A percentile compares a stretch with the other conserved stretches of the same genome.
Evolutionary conservation across 2,329 filamentous ascomycete genomes (phyloP).

Genomic region (Dothidotthia symphoricarpi): DNA sequence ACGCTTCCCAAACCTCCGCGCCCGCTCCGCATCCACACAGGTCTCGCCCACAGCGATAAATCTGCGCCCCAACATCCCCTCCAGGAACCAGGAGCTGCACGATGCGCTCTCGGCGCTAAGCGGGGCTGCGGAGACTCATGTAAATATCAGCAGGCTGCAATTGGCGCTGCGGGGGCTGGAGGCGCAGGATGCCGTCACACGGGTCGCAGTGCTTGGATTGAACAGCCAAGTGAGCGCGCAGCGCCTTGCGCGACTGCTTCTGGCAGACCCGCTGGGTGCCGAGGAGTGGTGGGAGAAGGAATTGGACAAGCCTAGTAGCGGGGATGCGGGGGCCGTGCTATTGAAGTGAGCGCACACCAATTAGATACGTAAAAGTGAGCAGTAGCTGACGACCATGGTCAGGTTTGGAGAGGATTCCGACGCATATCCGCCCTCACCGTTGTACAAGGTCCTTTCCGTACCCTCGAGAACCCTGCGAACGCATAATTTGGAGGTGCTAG

Average conservation of each 20-base stretch:
- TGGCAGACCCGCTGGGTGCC: conserved; percentile 47
- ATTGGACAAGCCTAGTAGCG: conserved; percentile 32
- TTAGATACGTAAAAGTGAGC: not conserved
- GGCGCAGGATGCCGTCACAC: conserved; percentile 52
- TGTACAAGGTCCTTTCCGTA: conserved; percentile 62
- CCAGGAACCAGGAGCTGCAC: conserved; percentile 58
- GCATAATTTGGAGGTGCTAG: conserved; percentile 63
- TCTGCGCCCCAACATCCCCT: conserved; percentile 53
- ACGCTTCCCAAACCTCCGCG: conserved; percentile 16
- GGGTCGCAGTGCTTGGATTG: conserved; percentile 58
- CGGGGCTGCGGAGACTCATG: conserved; percentile 58
- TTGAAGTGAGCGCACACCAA: conserved; percentile 35
- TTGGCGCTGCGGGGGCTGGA: conserved; percentile 67
- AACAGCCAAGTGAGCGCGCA: conserved; percentile 57
- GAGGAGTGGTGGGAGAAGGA: conserved; percentile 47
- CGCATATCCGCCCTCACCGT: conserved; percentile 47
- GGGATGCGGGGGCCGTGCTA: conserved; percentile 42
- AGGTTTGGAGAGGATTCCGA: conserved; percentile 57
- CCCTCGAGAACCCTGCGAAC: conserved; percentile 62
- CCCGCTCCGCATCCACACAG: conserved; percentile 43
- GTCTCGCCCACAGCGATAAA: conserved; percentile 56
- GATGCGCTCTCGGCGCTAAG: conserved; percentile 60
- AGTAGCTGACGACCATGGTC: conserved; percentile 15
- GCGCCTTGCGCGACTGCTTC: conserved; percentile 62
- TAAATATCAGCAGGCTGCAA: conserved; percentile 69